These are phyloP conservation scores for Aspergillus saccharolyticus DNA, from an alignment of 495 filamentous ascomycete species.

Conservation along the genomic window DNA sequence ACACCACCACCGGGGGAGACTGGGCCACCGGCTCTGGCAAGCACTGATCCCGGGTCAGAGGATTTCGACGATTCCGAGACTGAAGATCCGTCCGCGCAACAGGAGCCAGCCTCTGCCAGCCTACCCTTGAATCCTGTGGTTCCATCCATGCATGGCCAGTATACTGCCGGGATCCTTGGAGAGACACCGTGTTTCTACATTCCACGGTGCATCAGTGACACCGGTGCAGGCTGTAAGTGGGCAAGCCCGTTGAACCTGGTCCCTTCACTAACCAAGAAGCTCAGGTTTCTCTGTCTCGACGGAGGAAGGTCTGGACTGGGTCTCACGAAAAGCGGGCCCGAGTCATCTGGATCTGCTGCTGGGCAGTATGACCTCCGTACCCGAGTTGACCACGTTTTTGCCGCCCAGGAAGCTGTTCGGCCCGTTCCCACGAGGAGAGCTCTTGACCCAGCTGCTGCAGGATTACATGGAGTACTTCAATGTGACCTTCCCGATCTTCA, in stretches of 20 bases:
- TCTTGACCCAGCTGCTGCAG: conserved; percentile 1
- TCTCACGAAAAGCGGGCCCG: conserved; percentile 9
- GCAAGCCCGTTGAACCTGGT: background rate
- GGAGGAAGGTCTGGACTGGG: conserved; percentile 16
- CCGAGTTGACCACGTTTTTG: background rate
- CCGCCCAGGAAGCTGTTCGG: conserved; percentile 8
- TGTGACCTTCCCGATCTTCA: conserved; percentile 12
- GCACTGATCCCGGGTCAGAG: background rate
- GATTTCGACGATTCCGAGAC: background rate
- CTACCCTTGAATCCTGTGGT: background rate
- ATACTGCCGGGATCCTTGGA: background rate
- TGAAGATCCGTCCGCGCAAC: background rate
- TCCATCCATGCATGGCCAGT: background rate
- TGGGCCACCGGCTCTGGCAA: background rate
- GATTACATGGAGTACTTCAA: conserved; percentile 18
- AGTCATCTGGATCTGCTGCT: background rate
- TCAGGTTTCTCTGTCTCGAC: conserved; percentile 14
- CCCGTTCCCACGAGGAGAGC: background rate
- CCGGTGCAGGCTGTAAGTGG: conserved; percentile 7
- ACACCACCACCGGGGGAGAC: background rate
- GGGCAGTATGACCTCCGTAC: background rate
- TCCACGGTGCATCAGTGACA: conserved; percentile 12
- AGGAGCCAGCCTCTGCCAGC: background rate
- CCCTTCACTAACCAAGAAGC: background rate
- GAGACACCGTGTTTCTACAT: conserved; percentile 8